Conservation (phyloP, 306 rosid species). For the Acacia crassicarpa region DNA sequence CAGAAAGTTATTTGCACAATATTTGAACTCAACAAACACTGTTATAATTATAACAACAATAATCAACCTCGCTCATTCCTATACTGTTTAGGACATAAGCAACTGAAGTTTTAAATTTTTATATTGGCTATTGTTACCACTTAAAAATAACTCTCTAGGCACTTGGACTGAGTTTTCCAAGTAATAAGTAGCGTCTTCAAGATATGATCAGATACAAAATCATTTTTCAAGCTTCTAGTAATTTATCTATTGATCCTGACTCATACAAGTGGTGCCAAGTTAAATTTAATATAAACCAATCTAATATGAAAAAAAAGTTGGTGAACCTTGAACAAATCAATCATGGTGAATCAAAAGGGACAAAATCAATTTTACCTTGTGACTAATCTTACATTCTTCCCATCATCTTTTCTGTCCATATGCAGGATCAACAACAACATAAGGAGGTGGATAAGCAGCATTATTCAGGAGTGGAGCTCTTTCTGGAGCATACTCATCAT, state of each 20-base stretch:
- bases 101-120: background rate
- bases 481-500: conserved; percentile 66
- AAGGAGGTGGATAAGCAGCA: conserved; percentile 51
- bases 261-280: background rate
- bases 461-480: conserved; percentile 69
- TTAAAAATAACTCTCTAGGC: background rate
- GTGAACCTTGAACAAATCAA: conserved; percentile 5
- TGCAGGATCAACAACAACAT: conserved; percentile 60
- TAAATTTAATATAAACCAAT: conserved; percentile 3
- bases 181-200: background rate
- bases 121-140: background rate
- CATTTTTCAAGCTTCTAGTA: conserved; percentile 5
- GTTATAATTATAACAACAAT: background rate
- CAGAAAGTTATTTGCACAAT: background rate
- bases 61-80: background rate
- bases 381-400: conserved; percentile 46
- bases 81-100: background rate
- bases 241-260: background rate
- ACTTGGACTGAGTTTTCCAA: background rate
- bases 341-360: background rate
- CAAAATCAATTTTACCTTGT: conserved; percentile 48
- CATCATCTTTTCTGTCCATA: conserved; percentile 49
- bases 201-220: background rate
- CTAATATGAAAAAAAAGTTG: background rate
- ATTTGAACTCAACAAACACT: background rate